A percentile compares a stretch with the other conserved stretches of the same genome.
phyloP scores from a whole-genome alignment of 768 basidiomycete species.

The Mycena polygramma region DNA sequence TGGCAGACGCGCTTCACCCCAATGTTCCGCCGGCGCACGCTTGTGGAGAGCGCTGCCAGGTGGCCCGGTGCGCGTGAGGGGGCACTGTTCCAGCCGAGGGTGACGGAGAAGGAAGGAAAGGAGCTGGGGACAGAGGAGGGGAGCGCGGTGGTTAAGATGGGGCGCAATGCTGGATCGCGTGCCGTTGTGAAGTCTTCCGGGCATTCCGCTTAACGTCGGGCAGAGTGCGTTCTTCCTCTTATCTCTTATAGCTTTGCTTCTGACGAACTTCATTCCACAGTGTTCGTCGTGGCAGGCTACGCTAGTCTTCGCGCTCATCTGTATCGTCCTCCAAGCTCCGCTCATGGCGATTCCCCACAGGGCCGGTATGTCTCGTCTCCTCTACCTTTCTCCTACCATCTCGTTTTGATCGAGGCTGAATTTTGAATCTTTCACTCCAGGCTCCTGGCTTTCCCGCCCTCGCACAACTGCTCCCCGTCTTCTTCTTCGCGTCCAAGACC shows the following conservation, averaged over 20 bases:
- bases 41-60: slow-evolving; percentile 2
- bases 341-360: slow-evolving; percentile 81
- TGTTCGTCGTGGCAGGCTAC: slow-evolving; percentile 64
- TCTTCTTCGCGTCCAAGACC: slow-evolving; percentile 67
- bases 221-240: no score
- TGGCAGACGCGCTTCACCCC: slow-evolving; percentile 83
- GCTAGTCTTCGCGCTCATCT: slow-evolving; percentile 66
- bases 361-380: slow-evolving; percentile 65
- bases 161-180: slow-evolving; percentile 7
- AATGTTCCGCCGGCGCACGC: slow-evolving; percentile 44
- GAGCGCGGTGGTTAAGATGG: not conserved
- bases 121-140: not conserved
- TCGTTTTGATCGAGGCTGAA: no score
- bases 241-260: no score
- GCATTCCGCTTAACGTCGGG: slow-evolving; percentile 14
- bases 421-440: no score
- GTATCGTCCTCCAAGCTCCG: slow-evolving; percentile 71
- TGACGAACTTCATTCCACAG: no score
- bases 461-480: slow-evolving; percentile 62
- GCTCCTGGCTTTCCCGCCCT: slow-evolving; percentile 57
- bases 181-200: slow-evolving; percentile 22
- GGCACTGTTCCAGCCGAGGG: slow-evolving; percentile 10
- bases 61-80: slow-evolving; percentile 18
- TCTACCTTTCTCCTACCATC: no score
- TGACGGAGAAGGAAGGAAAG: not conserved